Evolutionary conservation across 192 early-diverging fungal species (phyloP).

Genomic region (Chytriomyces hyalinus): DNA sequence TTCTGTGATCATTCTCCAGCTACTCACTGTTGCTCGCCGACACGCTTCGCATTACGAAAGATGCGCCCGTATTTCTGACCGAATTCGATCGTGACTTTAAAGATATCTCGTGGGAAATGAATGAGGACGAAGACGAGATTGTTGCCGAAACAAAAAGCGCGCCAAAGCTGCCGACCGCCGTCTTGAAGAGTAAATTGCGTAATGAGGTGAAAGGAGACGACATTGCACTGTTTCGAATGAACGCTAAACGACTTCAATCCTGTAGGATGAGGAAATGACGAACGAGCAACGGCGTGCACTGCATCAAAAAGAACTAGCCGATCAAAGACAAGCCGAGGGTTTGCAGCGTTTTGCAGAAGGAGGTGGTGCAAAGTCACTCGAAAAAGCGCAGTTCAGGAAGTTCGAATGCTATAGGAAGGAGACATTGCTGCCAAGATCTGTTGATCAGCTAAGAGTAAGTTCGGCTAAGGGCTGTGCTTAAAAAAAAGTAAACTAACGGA

Average conservation of each 20-base stretch:
- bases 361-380: slow-evolving; percentile 61
- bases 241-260: slow-evolving; percentile 10
- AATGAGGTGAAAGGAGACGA: slow-evolving; percentile 30
- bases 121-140: slow-evolving; percentile 49
- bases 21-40: slow-evolving; percentile 88
- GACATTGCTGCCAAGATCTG: slow-evolving; percentile 80
- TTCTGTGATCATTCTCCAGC: slow-evolving; percentile 26
- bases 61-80: slow-evolving; percentile 64
- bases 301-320: slow-evolving; percentile 89
- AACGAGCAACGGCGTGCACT: slow-evolving; percentile 74
- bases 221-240: neutral
- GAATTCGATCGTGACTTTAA: slow-evolving; percentile 62
- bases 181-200: slow-evolving; percentile 42
- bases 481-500: neutral
- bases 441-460: slow-evolving; percentile 68
- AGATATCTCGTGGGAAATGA: slow-evolving; percentile 56
- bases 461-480: neutral
- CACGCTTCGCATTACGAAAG: slow-evolving; percentile 69
- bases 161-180: slow-evolving; percentile 32
- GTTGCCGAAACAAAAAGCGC: slow-evolving; percentile 29
- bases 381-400: slow-evolving; percentile 77
- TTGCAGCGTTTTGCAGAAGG: slow-evolving; percentile 76
- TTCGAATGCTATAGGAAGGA: slow-evolving; percentile 98
- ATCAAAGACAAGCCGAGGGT: slow-evolving; percentile 77
- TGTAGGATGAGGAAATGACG: slow-evolving; percentile 74